Evolutionary conservation across 176 grass and related monocot genomes (phyloP), one percentile per base, ranked within the genome.

Genomic region (Oryza coarctata): DNA sequence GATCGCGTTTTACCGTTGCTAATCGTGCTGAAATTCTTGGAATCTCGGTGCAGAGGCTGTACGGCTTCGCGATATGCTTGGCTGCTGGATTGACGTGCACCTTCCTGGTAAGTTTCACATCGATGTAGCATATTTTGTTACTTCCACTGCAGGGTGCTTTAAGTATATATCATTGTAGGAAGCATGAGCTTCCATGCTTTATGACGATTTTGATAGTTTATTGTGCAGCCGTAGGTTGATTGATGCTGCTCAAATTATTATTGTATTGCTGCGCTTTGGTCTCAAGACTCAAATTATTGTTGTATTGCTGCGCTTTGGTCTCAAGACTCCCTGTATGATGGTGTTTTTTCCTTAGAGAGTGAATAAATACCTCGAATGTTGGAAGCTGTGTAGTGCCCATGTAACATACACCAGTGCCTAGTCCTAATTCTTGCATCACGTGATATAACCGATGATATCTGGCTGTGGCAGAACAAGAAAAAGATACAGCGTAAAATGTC

Each of bases 21-120:
- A 17, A 52, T 20, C 22, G 2, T 73, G 34, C 80, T 90, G 75
- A 87, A 83, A 63, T 64, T 36, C 52, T 22, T 65, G 67, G 38
- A 17, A 32, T 70, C 67, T 81, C 91, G 40, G 40, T 28, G 64
- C 90, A 98, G 96, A 90, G 96, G 85, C 70, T 98, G 25, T 98
- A 98, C 79, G 93, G 93, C 52, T 98, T 98, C 17, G 93, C 91
- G 45, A 98, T 91, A 74, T 98, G 96, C 86, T 83, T 98, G 75
- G 86, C 83, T 79, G 87, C 93, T 22, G 93, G 96, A 30, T 65
- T 99, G 74, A 82, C 91, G 44, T 98, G 96, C 77, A 94, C 93
- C 27, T 89, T 98, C 80, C 72, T 98, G 93, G 96, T 98, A 83
- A 93, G 83, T 44, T 78, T 69, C 55, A 45, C n/a, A 63, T 57